These are phyloP conservation scores for Beta corolliflora DNA, from an alignment of 179 eudicot species.

Conservation along the genomic window DNA sequence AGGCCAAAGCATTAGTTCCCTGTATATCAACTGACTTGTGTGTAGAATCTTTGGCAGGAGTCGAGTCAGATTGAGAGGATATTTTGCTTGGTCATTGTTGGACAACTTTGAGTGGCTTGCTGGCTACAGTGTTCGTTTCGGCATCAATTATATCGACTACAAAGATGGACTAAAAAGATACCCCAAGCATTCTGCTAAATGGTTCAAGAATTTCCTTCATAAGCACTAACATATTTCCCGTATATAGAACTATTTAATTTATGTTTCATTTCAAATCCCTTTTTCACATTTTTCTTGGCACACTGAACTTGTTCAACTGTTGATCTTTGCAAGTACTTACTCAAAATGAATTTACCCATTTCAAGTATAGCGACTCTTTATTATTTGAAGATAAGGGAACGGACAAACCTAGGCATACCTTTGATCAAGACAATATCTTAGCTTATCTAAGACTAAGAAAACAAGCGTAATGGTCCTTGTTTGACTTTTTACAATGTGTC, in stretches of 20 bases:
- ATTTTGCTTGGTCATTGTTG: constrained; percentile 43
- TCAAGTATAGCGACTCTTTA: too few species aligned
- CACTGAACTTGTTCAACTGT: neutral
- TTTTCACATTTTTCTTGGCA: neutral
- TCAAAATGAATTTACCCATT: neutral
- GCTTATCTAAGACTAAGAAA: neutral
- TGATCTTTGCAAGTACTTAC: neutral
- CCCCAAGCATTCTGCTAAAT: constrained; percentile 39
- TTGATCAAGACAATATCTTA: neutral
- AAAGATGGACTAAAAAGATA: constrained; percentile 31
- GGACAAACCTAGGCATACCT: neutral
- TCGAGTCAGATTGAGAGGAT: constrained; percentile 34
- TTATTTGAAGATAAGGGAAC: too few species aligned
- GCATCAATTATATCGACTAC: constrained; percentile 37
- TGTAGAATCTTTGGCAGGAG: constrained; percentile 19
- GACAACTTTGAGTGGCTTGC: constrained; percentile 48
- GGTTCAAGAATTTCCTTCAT: constrained; percentile 42
- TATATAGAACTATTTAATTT: neutral
- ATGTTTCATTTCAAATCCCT: neutral
- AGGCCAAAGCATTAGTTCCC: too few species aligned
- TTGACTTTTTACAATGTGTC: neutral
- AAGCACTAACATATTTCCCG: constrained; percentile 5
- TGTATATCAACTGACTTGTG: neutral
- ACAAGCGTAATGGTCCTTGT: neutral
- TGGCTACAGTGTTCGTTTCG: constrained; percentile 42